Evolutionary conservation across 1,284 basidiomycete species (phyloP), one percentile per base, ranked within the genome.

Genomic region (Sanghuangporus weigelae): DNA sequence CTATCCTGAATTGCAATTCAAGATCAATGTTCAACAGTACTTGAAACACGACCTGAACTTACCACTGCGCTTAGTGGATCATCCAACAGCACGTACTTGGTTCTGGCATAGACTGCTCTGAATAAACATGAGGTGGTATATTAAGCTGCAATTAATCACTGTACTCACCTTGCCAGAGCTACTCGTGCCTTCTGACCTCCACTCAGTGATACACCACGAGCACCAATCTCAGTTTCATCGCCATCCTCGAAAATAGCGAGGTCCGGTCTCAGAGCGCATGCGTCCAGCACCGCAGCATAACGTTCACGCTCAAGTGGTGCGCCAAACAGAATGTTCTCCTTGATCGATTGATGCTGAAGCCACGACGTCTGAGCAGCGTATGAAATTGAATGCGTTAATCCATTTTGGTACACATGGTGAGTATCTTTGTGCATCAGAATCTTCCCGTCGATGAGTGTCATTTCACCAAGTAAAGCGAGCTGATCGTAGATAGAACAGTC

Each of bases 301-400:
- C 87, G 76, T 62, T 79, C 79, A 69, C 87, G 81, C 62, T 92
- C 87, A 62, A 80, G 83, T 2, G 84, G 84, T 63, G 79, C 81
- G 3, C 86, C 88, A 70, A 91, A 92, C 35, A 90, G 71, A 65
- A 92, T 87, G 70, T 92, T 91, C 40, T 90, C 86, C 70, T 78
- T 81, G 73, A 87, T 87, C 3, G 83, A 81, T 67, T 84, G 81
- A 68, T 87, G 84, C n/a, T 72, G 76, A 49, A 97, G 78, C 93
- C 93, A 97, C 0, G 95, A 88, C 0, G 86, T 83, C 74, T 97
- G 95, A 0, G 92, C 86, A 50, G 84, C 83, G 68, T 95, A 96
- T 1, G 94, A 92, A 38, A 95, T 86, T 8, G 86, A 79, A 68
- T 93, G 88, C 69, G 83, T 83, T 40, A 90, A 74, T 0, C 89